These are phyloP conservation scores for Sclerotinia subarctica DNA, from an alignment of 2,329 filamentous ascomycete genomes.

Conservation along the genomic window DNA sequence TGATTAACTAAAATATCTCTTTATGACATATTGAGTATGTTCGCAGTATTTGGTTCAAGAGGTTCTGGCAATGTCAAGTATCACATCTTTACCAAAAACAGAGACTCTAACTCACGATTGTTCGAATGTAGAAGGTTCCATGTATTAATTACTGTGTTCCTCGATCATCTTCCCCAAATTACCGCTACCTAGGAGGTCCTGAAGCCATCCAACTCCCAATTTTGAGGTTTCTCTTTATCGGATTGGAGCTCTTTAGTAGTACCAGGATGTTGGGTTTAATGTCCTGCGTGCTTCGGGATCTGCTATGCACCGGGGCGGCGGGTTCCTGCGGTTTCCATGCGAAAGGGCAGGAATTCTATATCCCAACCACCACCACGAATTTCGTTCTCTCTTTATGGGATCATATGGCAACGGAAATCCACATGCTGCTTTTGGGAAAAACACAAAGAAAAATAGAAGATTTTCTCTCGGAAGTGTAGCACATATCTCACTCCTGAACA, in stretches of 20 bases:
- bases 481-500: background rate
- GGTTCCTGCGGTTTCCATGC: too few relatives aligned
- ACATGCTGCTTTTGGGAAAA: background rate
- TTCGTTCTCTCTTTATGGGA: background rate
- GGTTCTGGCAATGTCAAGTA: background rate
- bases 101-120: background rate
- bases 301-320: too few relatives aligned
- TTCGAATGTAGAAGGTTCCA: background rate
- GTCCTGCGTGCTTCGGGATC: too few relatives aligned
- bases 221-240: too few relatives aligned
- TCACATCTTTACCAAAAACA: background rate
- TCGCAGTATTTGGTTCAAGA: background rate
- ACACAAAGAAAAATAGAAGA: background rate
- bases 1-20: background rate
- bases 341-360: background rate
- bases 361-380: background rate
- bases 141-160: background rate
- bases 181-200: background rate
- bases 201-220: background rate
- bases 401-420: background rate
- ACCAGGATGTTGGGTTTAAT: too few relatives aligned
- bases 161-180: too few relatives aligned
- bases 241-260: too few relatives aligned
- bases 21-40: background rate
- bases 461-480: background rate